Percentiles rank a stretch among this genome's conserved stretches.
These are phyloP conservation scores for Lactarius trivialis DNA, from an alignment of 768 basidiomycete species.

Conservation along the genomic window DNA sequence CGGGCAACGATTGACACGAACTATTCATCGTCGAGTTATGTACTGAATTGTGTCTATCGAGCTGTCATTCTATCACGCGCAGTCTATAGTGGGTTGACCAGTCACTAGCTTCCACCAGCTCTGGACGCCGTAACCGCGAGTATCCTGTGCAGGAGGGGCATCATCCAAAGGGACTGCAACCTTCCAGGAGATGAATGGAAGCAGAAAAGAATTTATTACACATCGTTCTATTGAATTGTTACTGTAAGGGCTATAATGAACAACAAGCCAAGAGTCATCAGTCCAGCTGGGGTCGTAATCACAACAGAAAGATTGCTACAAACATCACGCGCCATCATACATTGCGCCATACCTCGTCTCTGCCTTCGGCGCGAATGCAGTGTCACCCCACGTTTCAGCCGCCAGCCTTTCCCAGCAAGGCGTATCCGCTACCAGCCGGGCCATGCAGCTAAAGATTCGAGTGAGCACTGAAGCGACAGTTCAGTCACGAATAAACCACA, in stretches of 20 bases:
- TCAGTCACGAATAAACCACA: conserved; percentile 3
- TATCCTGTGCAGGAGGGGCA: no score
- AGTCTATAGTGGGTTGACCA: neutral
- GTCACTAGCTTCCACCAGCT: no score
- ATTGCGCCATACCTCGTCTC: conserved; percentile 9
- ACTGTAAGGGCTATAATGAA: conserved; percentile 8
- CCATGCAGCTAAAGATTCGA: conserved; percentile 51
- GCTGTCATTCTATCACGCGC: neutral
- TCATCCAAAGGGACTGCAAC: no score
- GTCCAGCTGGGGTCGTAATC: neutral
- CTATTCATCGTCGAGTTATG: neutral
- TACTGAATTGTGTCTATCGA: neutral
- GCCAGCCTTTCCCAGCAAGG: conserved; percentile 51
- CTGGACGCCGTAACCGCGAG: neutral
- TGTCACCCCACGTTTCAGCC: conserved; percentile 28
- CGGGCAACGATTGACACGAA: neutral
- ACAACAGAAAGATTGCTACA: conserved; percentile 8
- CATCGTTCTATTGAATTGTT: neutral
- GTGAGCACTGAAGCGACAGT: neutral
- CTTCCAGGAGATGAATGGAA: neutral
- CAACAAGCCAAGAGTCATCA: neutral
- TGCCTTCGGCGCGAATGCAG: neutral
- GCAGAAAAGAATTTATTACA: neutral
- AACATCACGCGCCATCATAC: conserved; percentile 11
- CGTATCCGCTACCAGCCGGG: conserved; percentile 69